These are phyloP conservation scores for Ceratocystiopsis minuta DNA, from an alignment of 2,329 filamentous ascomycete species.

Conservation along the genomic window DNA sequence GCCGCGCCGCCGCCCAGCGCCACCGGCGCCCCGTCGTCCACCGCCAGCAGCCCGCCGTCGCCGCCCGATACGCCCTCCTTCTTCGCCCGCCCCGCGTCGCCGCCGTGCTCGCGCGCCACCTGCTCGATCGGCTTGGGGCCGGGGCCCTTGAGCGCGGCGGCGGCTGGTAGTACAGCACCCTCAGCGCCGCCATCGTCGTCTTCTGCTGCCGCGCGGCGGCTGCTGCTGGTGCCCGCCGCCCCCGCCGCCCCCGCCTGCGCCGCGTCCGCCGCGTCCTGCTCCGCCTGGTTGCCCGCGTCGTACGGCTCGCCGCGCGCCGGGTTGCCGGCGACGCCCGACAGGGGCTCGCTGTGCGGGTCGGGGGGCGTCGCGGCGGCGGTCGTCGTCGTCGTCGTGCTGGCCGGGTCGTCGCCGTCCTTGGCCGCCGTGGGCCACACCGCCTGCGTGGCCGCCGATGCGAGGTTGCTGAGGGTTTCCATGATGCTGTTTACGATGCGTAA, in stretches of 20 bases:
- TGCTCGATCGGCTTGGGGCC: constrained; percentile 25
- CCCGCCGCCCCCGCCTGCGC: no score
- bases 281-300: constrained; percentile 49
- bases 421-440: constrained; percentile 26
- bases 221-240: no score
- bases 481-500: constrained; percentile 4
- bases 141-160: constrained; percentile 18
- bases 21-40: no score
- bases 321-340: constrained; percentile 52
- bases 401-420: constrained; percentile 5
- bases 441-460: constrained; percentile 29
- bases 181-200: no score
- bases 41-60: background rate
- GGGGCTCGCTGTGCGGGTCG: constrained; percentile 38
- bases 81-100: constrained; percentile 1
- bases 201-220: no score
- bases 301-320: constrained; percentile 55
- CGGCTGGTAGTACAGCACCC: no score
- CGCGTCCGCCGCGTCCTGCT: constrained; percentile 1
- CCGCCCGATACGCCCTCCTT: no score
- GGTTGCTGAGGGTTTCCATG: constrained; percentile 48
- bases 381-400: background rate
- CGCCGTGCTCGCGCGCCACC: constrained; percentile 17
- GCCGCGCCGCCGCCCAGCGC: background rate
- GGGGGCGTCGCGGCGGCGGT: constrained; percentile 6